phyloP scores from a whole-genome alignment of 2,329 filamentous ascomycete genomes.

The Sporothrix luriei region DNA sequence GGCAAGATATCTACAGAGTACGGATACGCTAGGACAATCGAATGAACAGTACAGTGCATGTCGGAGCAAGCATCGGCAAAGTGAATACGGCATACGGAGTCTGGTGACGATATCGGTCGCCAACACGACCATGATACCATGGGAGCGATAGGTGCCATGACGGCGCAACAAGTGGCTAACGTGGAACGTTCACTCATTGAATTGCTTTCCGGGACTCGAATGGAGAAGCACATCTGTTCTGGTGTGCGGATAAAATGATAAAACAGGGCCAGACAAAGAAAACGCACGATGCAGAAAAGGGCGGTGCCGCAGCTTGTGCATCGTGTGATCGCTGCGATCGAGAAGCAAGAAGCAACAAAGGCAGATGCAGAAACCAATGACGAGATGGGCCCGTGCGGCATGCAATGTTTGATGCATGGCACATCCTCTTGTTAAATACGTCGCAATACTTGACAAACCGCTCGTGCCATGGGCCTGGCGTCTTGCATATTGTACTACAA shows the following conservation, averaged over 20 bases:
- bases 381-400: slow-evolving; percentile 14
- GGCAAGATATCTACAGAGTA: neutral
- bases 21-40: neutral
- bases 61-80: too few relatives aligned
- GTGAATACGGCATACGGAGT: too few relatives aligned
- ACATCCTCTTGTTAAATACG: neutral
- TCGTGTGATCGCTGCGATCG: slow-evolving; percentile 18
- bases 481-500: neutral
- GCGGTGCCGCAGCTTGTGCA: neutral
- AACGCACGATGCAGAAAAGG: neutral
- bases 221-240: neutral
- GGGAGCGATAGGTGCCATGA: too few relatives aligned
- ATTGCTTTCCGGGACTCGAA: too few relatives aligned
- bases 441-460: too few relatives aligned
- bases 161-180: too few relatives aligned
- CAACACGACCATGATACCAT: too few relatives aligned
- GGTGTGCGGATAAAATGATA: slow-evolving; percentile 15
- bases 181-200: too few relatives aligned
- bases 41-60: neutral
- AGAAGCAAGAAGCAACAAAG: neutral
- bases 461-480: neutral
- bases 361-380: neutral
- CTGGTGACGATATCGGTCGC: too few relatives aligned
- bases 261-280: slow-evolving; percentile 18
- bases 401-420: neutral